Conservation (phyloP, 169 alveolate genomes). For the Cryptosporidium bovis region DNA sequence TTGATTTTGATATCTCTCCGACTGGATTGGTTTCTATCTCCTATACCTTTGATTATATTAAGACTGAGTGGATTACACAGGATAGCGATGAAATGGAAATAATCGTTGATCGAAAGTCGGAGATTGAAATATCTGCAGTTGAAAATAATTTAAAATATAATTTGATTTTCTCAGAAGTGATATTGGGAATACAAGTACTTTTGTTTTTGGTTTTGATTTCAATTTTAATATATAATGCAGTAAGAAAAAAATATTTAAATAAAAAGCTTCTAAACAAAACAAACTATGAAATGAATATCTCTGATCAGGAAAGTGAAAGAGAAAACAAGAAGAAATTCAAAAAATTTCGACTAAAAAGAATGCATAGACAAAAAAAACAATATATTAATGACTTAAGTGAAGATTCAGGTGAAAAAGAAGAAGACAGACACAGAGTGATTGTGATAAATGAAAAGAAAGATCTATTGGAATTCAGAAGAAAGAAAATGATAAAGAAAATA, state of each 20-base stretch:
- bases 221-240: conserved; percentile 10
- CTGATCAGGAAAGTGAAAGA: conserved; percentile 47
- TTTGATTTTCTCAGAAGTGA: conserved; percentile 13
- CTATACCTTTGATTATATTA: conserved; percentile 5
- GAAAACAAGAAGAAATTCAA: conserved; percentile 5
- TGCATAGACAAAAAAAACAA: conserved; percentile 44
- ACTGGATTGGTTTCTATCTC: conserved; percentile 28
- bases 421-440: not conserved
- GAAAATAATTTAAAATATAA: not conserved
- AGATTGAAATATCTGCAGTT: not conserved
- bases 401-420: not conserved
- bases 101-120: not conserved
- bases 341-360: conserved; percentile 14
- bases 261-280: conserved; percentile 28
- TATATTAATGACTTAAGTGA: not conserved
- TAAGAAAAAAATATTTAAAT: conserved; percentile 41
- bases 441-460: conserved; percentile 29
- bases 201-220: conserved; percentile 13
- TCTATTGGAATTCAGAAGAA: conserved; percentile 35
- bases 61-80: conserved; percentile 34
- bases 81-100: not conserved
- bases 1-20: conserved; percentile 20
- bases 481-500: conserved; percentile 6
- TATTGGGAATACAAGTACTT: conserved; percentile 22
- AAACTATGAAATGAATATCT: conserved; percentile 41